Evolutionary conservation across 225 moss, liverwort and hornwort species (phyloP), one percentile per base, ranked within the genome.

Genomic region (Anthoceros angustus): DNA sequence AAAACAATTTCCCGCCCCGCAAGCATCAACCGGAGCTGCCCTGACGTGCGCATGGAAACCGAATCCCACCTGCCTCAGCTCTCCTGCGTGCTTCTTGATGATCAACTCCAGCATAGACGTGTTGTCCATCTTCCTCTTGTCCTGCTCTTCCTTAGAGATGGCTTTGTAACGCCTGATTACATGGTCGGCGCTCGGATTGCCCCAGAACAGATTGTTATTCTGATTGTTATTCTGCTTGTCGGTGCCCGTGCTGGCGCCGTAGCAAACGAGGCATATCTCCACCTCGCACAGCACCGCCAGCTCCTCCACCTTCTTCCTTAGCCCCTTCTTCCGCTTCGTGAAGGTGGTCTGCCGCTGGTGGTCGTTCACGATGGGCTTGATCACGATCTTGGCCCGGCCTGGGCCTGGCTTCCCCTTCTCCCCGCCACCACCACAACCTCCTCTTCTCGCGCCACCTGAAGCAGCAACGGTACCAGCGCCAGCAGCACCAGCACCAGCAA

Each of bases 261-360:
- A 78, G 68, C 84, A 84, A 76, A 84, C 77, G 12, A 84, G 68
- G 15, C 81, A 80, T 18, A 76, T 78, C 25, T 84, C 84, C 20
- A 84, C 84, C 0, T 80, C 84, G 62, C 84, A 84, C 68, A 84
- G 41, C 21, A 81, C 78, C 10, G 84, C 78, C 38, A 84, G 72
- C 72, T 84, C 84, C 70, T 76, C 78, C 42, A 75, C 81, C 69
- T 84, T 84, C 76, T 84, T 84, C 65, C 76, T 42, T 60, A 84
- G 70, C 0, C 84, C 84, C 26, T 76, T 84, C 71, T 78, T 84
- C 4, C 84, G 78, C 64, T 84, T 84, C 78, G 76, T 84, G 70
- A 78, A 84, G 9, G 84, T 84, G 12, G 76, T 76, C 6, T 78
- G 80, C 24, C 78, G 74, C 63, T 80, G 74, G 12, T 80, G 80